Base-by-base conservation (phyloP, 2,329 filamentous ascomycete species). In the Aspergillus oerlinghausenensis region DNA sequence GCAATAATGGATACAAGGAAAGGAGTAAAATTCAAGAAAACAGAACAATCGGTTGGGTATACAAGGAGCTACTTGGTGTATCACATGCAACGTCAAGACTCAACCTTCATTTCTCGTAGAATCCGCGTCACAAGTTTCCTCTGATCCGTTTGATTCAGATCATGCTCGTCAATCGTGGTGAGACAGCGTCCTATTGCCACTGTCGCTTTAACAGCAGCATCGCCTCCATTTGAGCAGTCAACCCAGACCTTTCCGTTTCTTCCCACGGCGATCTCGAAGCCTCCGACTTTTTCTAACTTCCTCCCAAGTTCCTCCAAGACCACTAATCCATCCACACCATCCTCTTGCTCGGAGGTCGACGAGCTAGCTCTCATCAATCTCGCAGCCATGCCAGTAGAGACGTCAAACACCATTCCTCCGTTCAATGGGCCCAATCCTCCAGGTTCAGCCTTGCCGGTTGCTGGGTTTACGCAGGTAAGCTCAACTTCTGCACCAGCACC, bases 231-330 rank as follows among this genome's bases (percentile, higher is more conserved):
- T 4, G 75, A 74, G 63, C 88, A 92, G 68, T 93, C 87, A 14
- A 97, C 89, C 92, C 94, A 97, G 23, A 97, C 84, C 72, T 85
- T 88, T 43, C 94, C 94, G 73, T 99, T 99, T 68, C 91, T 85
- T 19, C 94, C 94, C 8, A 96, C 89, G 0, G 93, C 93, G 58
- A 95, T 89, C 79, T 99, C 94, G 72, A 97, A 99, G 21, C 89
- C 86, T 21, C 77, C 77, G 1, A 71, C 63, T 45, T 68, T 68
- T 57, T 76, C 74, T 14, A 96, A 75, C 54, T 90, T 93, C 56
- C 87, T 86, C 3, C 88, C 92, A 14, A 97, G 77, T 68, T 91
- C 89, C 61, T 96, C 90, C 55, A 97, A 74, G 26, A 97, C 82
- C 3, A 86, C 83, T 7, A 96, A 74, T 23, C 83, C 84, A 17